Percentiles rank a stretch among this genome's conserved stretches.
Conservation (phyloP, 192 early-diverging fungal genomes). For the Fimicolochytrium jonesii region DNA sequence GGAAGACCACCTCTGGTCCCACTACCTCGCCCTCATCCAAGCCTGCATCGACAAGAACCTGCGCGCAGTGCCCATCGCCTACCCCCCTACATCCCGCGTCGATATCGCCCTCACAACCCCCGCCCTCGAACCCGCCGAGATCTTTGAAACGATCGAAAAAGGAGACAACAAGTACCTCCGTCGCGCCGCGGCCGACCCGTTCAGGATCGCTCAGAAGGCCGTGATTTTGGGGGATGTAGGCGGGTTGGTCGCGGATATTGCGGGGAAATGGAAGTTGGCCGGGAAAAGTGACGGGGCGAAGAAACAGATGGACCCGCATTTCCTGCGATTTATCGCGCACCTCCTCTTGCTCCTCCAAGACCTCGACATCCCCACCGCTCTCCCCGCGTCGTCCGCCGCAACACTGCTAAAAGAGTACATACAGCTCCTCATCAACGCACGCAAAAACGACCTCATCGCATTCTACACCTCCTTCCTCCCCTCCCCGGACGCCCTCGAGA, state of each 20-base stretch:
- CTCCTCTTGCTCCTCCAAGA: slow-evolving; percentile 59
- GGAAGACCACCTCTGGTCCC: slow-evolving; percentile 86
- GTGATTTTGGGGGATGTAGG: slow-evolving; percentile 38
- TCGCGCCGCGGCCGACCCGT: slow-evolving; percentile 30
- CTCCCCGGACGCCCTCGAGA: slow-evolving; percentile 32
- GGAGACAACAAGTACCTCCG: slow-evolving; percentile 26
- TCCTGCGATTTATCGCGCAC: slow-evolving; percentile 70
- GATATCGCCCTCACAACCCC: neutral
- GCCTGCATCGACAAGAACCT: slow-evolving; percentile 43
- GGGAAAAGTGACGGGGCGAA: neutral
- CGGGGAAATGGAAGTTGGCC: neutral
- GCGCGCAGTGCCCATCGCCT: slow-evolving; percentile 2
- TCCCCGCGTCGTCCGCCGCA: slow-evolving; percentile 37
- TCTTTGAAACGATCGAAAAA: slow-evolving; percentile 30
- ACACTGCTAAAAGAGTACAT: slow-evolving; percentile 56
- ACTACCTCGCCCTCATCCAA: slow-evolving; percentile 72
- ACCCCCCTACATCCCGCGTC: slow-evolving; percentile 9
- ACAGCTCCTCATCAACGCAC: slow-evolving; percentile 22
- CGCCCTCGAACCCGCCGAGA: slow-evolving; percentile 14
- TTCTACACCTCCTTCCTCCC: slow-evolving; percentile 50
- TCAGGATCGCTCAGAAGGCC: slow-evolving; percentile 49
- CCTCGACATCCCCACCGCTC: slow-evolving; percentile 23
- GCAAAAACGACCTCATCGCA: slow-evolving; percentile 45
- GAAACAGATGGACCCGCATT: slow-evolving; percentile 40
- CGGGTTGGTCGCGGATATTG: too few relatives aligned